Base-by-base conservation (phyloP, 306 rosid species). In the Hippophae gyantsensis region DNA sequence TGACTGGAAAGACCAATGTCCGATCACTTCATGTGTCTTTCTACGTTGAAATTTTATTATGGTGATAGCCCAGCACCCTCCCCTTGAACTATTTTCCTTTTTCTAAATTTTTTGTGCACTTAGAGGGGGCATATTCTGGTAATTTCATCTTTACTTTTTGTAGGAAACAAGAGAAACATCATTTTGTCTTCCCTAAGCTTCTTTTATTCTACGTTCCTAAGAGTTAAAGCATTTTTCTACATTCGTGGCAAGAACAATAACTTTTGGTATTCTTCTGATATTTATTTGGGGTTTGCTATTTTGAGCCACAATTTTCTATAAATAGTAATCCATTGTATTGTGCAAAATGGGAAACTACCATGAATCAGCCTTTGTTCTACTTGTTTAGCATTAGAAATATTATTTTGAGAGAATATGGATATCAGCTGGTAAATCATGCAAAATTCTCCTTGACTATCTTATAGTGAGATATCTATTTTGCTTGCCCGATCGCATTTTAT, bases 401-500 rank as follows among this genome's bases (percentile, higher is more conserved):
- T 61, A 81, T 86, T 84, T 82, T 8, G 43, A 7, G 47, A 11
- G n/a, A 10, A 26, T 49, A 51, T 13, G 46, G 48, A 14, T 7
- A 41, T 52, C 25, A 38, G 27, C 18, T 5, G 50, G 42, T 43
- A 18, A 43, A 43, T 48, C 58, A 18, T 13, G 49, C 7, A 51
- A 66, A 53, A 27, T 65, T 50, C 56, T 62, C 86, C 96, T 85
- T 87, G 70, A 90, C 92, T 32, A 67, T 66, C 61, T 67, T 43
- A 65, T 53, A 83, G 98, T 10, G 89, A 81, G 86, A 57, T 83
- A 74, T 87, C 96, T 62, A 73, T 69, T 48, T 69, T 90, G 81
- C 85, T 87, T 56, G 98, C 96, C 48, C 86, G 25, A 64, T 72
- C 89, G 0, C 87, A 87, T 73, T 90, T 90, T 68, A 78, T 75